Conservation (phyloP, 495 filamentous ascomycete genomes). For the Podospora comata region DNA sequence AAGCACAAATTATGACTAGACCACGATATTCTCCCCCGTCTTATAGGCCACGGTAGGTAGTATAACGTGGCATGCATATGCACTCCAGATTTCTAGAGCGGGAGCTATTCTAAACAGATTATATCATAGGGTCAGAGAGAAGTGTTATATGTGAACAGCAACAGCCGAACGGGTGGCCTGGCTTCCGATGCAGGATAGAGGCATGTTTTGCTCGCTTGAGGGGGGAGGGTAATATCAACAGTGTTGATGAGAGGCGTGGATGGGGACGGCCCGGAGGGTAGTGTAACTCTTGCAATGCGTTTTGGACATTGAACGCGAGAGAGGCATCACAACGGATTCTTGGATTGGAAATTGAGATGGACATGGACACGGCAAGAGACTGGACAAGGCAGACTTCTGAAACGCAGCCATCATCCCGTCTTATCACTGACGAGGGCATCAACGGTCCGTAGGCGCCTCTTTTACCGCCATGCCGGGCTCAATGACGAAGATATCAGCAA, state of each 20-base stretch:
- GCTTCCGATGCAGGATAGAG: slow-evolving; percentile 11
- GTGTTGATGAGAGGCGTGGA: not conserved
- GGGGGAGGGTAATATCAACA: not conserved
- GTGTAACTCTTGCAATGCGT: slow-evolving; percentile 2
- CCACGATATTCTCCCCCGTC: too few relatives aligned
- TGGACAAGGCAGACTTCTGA: not conserved
- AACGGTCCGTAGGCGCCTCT: too few relatives aligned
- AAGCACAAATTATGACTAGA: too few relatives aligned
- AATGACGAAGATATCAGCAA: too few relatives aligned
- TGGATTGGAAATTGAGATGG: too few relatives aligned
- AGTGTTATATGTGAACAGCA: not conserved
- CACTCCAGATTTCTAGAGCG: slow-evolving; percentile 13
- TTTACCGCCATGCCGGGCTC: too few relatives aligned
- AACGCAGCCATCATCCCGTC: too few relatives aligned
- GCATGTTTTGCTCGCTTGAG: slow-evolving; percentile 1
- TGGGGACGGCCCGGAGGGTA: slow-evolving; percentile 4
- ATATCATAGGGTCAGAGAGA: too few relatives aligned
- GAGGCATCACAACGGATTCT: too few relatives aligned
- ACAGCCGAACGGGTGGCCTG: slow-evolving; percentile 6
- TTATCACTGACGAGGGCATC: too few relatives aligned
- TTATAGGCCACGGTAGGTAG: too few relatives aligned
- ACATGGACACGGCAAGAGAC: not conserved
- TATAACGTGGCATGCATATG: slow-evolving; percentile 1
- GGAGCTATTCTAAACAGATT: slow-evolving; percentile 12
- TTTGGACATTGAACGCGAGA: not conserved